Evolutionary conservation across 768 basidiomycete genomes (phyloP), one percentile per base, ranked within the genome.

Genomic region (Filobasidium floriforme): DNA sequence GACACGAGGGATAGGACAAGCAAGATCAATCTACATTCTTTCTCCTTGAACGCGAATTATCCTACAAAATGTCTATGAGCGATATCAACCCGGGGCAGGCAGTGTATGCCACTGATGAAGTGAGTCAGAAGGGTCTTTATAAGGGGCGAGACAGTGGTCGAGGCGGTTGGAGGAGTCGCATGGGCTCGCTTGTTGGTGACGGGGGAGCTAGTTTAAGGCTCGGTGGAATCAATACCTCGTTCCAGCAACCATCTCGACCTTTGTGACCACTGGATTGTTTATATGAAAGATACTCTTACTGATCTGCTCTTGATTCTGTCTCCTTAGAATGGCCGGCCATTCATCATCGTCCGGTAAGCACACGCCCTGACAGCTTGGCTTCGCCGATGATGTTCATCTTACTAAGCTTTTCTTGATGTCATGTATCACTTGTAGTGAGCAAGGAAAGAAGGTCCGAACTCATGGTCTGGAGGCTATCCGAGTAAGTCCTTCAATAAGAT

Each of bases 381-480:
- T 18, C 52, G 41, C n/a, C 14, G 24, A 41, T 12, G 1, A 3
- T 61, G 60, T 65, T 73, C 57, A 68, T 61, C 1, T 49, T 7
- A 11, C 63, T 37, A 37, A 37, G 32, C 32, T 37, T 37, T 37
- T n/a, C n/a, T n/a, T 37, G 32, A 37, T 9, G 4, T 37, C 9
- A 9, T 37, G 4, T 3, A 37, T 37, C 4, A 37, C 9, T 37
- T 37, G 3, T 9, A 76, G 92, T 37, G 93, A 97, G 74, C 94
- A 97, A 79, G 86, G 82, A 63, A 94, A 79, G 82, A 96, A 92
- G 83, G 94, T 90, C 12, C 85, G 94, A 72, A 85, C 84, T 32
- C 92, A 98, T 81, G 94, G 94, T 61, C 78, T 88, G 68, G 90
- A 93, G 79, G 94, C 94, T 71, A 96, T 98, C 82, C 93, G 94